Base-by-base conservation (phyloP, 2,329 filamentous ascomycete genomes). In the Domatiomyces globalis region DNA sequence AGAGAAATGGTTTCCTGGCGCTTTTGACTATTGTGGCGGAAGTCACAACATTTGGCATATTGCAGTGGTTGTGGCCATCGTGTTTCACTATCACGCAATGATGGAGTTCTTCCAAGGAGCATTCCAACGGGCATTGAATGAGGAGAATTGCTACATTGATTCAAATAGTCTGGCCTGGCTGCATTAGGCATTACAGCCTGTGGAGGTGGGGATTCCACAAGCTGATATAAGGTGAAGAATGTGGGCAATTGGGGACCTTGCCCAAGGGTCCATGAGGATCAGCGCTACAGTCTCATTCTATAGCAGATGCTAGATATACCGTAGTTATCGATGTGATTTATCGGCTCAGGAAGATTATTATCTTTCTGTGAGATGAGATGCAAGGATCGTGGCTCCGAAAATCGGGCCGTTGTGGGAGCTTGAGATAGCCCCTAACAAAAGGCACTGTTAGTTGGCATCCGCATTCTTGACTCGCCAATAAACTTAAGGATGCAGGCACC, bases 41-140 rank as follows among this genome's bases (percentile, higher is more conserved):
- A 94, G 87, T 66, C 92, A 98, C 70, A 98, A 98, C 67, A 81
- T 98, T 53, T 98, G 92, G 92, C 92, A 98, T 68, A 70, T 94
- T 33, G 92, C 92, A 6, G 92, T 98, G 9, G 73, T 98, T 25
- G 87, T 89, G 15, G 92, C 92, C 9, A 98, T 98, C 52, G 69
- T 96, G n/a, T 96, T 95, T 66, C 92, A 98, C 68, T 98, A 96
- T 69, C 77, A 78, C 19, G 92, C 92, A 17, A 95, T 98, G 90
- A 86, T 95, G 67, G 79, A 88, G 51, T 92, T 98, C 68, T 98
- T 98, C 63, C 76, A 84, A 4, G 77, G 76, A 43, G 86, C 86
- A 9, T 90, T 90, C 67, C 69, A 74, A 58, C 77, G 84, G 54
- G 84, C 84, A 1, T 65, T 80, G 63, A 74, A 61, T 45, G 60